phyloP scores from a whole-genome alignment of 331 rosid species.

The Rosa hybrid region DNA sequence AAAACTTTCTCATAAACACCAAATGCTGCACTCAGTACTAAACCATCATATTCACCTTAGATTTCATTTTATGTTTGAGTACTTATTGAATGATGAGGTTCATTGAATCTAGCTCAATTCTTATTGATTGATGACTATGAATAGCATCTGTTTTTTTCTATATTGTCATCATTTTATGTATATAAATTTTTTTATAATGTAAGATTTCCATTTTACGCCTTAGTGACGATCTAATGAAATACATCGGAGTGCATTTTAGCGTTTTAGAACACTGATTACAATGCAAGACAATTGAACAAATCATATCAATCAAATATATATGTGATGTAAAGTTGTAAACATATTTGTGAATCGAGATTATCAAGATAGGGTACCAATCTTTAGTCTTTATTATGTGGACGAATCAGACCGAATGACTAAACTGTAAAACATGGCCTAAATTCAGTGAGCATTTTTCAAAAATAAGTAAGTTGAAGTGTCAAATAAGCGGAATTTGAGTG shows the following conservation, averaged over 20 bases:
- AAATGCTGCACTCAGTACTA: neutral
- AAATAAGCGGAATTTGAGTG: neutral
- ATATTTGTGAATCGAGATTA: neutral
- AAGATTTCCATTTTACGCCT: neutral
- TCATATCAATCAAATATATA: too few relatives aligned
- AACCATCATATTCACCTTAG: neutral
- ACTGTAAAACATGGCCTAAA: neutral
- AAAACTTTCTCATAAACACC: neutral
- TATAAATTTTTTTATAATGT: too few relatives aligned
- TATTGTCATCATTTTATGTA: too few relatives aligned
- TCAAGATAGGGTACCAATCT: neutral
- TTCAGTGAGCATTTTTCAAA: neutral
- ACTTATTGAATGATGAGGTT: neutral
- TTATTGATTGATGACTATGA: neutral
- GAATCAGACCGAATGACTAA: neutral
- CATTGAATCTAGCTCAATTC: neutral
- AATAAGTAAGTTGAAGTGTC: neutral
- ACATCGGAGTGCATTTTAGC: too few relatives aligned
- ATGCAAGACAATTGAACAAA: neutral
- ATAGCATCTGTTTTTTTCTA: neutral
- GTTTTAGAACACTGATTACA: neutral
- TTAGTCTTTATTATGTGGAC: neutral
- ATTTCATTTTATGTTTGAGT: neutral
- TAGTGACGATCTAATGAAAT: too few relatives aligned
- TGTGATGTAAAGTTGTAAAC: too few relatives aligned